Evolutionary conservation across 257 asterid species (phyloP), one percentile per base, ranked within the genome.

Genomic region (Ajuga chamaepitys): DNA sequence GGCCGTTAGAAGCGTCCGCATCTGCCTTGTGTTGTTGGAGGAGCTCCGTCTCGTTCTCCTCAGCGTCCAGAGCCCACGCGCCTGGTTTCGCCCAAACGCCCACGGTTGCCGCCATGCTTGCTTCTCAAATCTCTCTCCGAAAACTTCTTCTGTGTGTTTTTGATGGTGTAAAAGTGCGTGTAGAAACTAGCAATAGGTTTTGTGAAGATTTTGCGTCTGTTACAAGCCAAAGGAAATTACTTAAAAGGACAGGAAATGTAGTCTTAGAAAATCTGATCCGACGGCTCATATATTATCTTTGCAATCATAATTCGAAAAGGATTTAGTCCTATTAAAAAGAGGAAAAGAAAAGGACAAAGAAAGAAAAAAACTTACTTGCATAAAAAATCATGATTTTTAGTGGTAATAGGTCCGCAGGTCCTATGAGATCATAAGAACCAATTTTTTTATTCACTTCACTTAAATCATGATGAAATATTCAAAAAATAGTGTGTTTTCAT

Each of bases 11-110:
- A 41, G 58, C 59, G 54, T 51, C 58, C 7, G 47, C 24, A 4
- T 81, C 88, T 14, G 81, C 77, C 40, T 70, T 72, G 35, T 66
- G 72, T 22, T 78, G 86, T 54, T 77, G 79, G 41, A 78, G 81
- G 32, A 86, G 91, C 74, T 85, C 95, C 28, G 78, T 70, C 70
- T 92, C 98, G 72, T 87, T 74, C 45, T 92, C 88, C 71, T 92
- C 97, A 26, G 96, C 78, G 69, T 89, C 98, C 4, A 85, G 64
- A 8, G 97, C 97, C 98, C 98, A 92, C 2, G 95, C 96, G 74
- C 95, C 95, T 71, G 98, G 97, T 64, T 93, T 93, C 0, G 70
- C 52, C 97, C 97, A 93, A 78, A 91, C 87, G 81, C 89, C 80
- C 58, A 76, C 84, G 30, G 91, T 88, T 67, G 94, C 93, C 89